phyloP scores from a whole-genome alignment of 352 stramenopile species.

The Phytophthora chlamydospora region DNA sequence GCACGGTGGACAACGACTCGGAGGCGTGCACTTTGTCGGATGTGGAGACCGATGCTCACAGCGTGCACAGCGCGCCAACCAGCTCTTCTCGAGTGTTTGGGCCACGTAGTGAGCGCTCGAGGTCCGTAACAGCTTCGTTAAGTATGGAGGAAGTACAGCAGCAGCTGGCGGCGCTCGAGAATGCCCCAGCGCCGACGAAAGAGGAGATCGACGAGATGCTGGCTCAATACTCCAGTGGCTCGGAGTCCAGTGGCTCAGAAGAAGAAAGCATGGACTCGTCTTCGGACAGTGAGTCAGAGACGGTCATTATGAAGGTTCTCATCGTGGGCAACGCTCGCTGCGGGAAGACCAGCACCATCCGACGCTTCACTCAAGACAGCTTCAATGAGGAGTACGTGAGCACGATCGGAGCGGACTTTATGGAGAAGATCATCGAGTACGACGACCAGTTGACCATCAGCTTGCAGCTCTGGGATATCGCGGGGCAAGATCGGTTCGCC shows the following conservation, averaged over 20 bases:
- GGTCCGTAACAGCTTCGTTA: slow-evolving; percentile 21
- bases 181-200: slow-evolving; percentile 45
- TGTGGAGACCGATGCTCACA: slow-evolving; percentile 20
- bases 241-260: slow-evolving; percentile 14
- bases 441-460: slow-evolving; percentile 62
- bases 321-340: slow-evolving; percentile 88
- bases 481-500: slow-evolving; percentile 88
- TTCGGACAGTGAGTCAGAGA: slow-evolving; percentile 37
- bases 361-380: slow-evolving; percentile 67
- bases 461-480: slow-evolving; percentile 90
- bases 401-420: slow-evolving; percentile 88
- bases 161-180: slow-evolving; percentile 56
- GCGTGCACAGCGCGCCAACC: slow-evolving; percentile 18
- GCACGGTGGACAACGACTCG: slow-evolving; percentile 23
- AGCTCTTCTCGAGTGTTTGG: slow-evolving; percentile 10
- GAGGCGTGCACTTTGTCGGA: slow-evolving; percentile 19
- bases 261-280: slow-evolving; percentile 16
- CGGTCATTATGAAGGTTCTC: slow-evolving; percentile 86
- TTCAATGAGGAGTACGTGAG: slow-evolving; percentile 88
- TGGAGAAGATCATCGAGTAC: slow-evolving; percentile 81
- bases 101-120: slow-evolving; percentile 5
- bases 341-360: slow-evolving; percentile 89
- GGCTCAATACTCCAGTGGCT: slow-evolving; percentile 52
- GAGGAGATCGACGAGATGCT: slow-evolving; percentile 69
- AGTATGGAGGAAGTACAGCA: slow-evolving; percentile 58